These are phyloP conservation scores for Bondarzewia mesenterica DNA, from an alignment of 1,284 basidiomycete species.

Conservation along the genomic window DNA sequence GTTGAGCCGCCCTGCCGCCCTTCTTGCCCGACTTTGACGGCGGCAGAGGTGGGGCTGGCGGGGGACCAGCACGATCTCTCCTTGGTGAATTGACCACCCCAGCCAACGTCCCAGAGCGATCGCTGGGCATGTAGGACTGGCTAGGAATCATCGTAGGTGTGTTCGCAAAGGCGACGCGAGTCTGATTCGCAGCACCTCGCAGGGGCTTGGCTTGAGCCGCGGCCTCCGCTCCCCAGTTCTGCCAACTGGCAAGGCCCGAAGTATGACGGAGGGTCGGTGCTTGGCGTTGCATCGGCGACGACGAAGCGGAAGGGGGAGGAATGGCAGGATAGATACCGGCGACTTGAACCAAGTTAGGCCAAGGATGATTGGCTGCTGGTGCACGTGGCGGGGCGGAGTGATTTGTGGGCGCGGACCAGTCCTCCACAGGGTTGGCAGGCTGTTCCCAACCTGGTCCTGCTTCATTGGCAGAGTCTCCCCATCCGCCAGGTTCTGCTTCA, in stretches of 20 bases:
- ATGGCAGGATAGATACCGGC: background rate
- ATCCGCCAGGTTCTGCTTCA: background rate
- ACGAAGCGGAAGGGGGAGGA: background rate
- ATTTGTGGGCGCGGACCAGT: background rate
- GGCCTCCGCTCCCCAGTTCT: constrained; percentile 8
- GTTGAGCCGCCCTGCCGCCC: constrained; percentile 1
- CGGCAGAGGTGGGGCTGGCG: background rate
- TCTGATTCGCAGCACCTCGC: background rate
- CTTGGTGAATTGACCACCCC: background rate
- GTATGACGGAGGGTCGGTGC: background rate
- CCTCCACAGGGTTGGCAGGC: background rate
- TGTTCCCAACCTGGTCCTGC: background rate
- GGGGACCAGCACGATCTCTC: background rate
- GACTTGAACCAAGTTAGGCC: background rate
- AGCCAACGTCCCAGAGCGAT: background rate
- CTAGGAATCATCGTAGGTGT: constrained; percentile 1
- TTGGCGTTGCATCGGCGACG: background rate
- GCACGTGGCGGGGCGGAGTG: background rate
- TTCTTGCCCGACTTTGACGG: constrained; percentile 8
- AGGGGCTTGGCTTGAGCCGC: background rate
- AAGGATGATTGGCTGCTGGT: background rate
- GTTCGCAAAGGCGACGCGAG: background rate
- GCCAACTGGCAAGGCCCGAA: constrained; percentile 4
- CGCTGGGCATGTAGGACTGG: background rate
- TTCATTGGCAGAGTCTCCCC: background rate